phyloP scores from a whole-genome alignment of 768 basidiomycete species.

The Serendipita sp. region DNA sequence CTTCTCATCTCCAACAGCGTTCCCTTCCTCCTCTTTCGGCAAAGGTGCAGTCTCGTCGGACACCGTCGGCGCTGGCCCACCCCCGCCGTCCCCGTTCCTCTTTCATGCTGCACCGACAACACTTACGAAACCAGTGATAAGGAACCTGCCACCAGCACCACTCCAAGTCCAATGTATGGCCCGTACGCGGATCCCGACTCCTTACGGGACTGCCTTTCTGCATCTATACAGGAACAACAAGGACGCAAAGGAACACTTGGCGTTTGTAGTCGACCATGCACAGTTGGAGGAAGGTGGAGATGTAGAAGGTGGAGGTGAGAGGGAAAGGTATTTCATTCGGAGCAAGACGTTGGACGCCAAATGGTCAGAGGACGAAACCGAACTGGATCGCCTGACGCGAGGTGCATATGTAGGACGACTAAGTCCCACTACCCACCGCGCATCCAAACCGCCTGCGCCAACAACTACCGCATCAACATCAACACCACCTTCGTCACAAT shows the following conservation, averaged over 20 bases:
- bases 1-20: slow-evolving; percentile 9
- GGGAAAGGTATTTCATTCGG: slow-evolving; percentile 33
- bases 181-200: slow-evolving; percentile 91
- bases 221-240: slow-evolving; percentile 89
- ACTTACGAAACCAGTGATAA: slow-evolving; percentile 4
- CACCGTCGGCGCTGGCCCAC: not conserved
- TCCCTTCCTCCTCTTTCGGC: slow-evolving; percentile 6
- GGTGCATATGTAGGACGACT: slow-evolving; percentile 87
- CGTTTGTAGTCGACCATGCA: slow-evolving; percentile 81
- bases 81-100: slow-evolving; percentile 1
- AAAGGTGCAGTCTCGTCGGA: not conserved
- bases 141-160: not conserved
- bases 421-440: slow-evolving; percentile 29
- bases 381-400: slow-evolving; percentile 80
- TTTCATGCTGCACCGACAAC: not conserved
- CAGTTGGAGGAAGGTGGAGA: slow-evolving; percentile 35
- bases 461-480: too few relatives aligned
- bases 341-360: slow-evolving; percentile 64
- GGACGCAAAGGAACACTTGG: slow-evolving; percentile 89
- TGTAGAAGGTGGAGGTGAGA: slow-evolving; percentile 6
- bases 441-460: slow-evolving; percentile 1
- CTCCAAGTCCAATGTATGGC: slow-evolving; percentile 86
- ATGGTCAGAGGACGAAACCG: slow-evolving; percentile 76
- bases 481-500: slow-evolving; percentile 12
- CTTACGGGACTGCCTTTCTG: slow-evolving; percentile 81